Evolutionary conservation across 306 rosid genomes (phyloP), one percentile per base, ranked within the genome.

Genomic region (Hippophae gyantsensis): DNA sequence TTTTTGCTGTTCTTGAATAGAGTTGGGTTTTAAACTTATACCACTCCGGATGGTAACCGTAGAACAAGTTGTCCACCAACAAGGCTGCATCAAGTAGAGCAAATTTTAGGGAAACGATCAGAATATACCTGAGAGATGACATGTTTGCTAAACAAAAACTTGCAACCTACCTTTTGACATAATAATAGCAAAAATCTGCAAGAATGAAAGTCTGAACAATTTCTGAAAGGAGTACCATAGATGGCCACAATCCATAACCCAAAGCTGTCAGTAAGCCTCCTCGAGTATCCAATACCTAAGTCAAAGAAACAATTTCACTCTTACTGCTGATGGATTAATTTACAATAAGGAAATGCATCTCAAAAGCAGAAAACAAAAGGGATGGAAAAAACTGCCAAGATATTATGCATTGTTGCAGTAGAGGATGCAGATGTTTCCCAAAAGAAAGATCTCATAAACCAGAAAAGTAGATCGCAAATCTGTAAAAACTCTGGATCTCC

Each of bases 201-300:
- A 89, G 69, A 68, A 89, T 89, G 63, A 89, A 86, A 51, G 97
- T 89, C 76, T 89, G 97, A 38, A 89, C 93, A 63, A 86, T 84
- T 81, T 89, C 97, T 14, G 97, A 84, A 74, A 89, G 82, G 25
- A 89, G 95, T 73, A 89, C 97, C 97, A 86, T 89, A 9, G 95
- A 80, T 6, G 97, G 97, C 97, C 97, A 89, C 52, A 86, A 59
- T 18, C 97, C 97, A 51, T 89, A 80, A 11, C 97, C 97, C 69
- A 89, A 81, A 51, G 97, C 97, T 54, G 86, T 95, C 63, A 89
- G 83, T 79, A 89, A 82, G 68, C 86, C 93, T 68, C 97, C 97
- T 10, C 95, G 93, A 53, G 79, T 84, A 76, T 89, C 97, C 64
- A 89, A 72, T 59, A 89, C 95, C 97, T 89, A 49, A 32, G 14